These are phyloP conservation scores for Naganishia randhawae DNA, from an alignment of 768 basidiomycete species.

Conservation along the genomic window DNA sequence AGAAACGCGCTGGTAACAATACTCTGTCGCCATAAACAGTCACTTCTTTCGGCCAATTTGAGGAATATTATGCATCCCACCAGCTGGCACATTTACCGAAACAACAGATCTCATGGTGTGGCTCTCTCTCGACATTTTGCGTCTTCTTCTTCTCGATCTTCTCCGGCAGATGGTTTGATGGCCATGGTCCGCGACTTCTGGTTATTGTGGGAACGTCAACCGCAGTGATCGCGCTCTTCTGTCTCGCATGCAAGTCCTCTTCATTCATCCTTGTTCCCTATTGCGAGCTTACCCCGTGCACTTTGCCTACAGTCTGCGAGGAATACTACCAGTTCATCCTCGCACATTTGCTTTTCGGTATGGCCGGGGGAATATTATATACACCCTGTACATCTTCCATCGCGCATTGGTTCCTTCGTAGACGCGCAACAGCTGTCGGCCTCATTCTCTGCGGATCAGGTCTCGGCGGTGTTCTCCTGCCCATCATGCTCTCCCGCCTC, in stretches of 20 bases:
- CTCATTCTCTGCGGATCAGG: conserved; percentile 45
- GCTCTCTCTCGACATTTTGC: conserved; percentile 38
- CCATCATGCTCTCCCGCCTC: conserved; percentile 41
- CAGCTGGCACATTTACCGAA: conserved; percentile 19
- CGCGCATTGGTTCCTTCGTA: conserved; percentile 46
- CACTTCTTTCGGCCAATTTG: conserved; percentile 44
- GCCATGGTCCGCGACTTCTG: conserved; percentile 38
- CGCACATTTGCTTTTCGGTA: conserved; percentile 42
- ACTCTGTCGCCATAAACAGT: conserved; percentile 25
- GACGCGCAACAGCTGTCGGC: conserved; percentile 41
- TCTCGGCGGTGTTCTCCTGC: conserved; percentile 45
- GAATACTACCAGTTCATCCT: conserved; percentile 48
- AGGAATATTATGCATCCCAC: conserved; percentile 36
- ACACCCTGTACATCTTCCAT: conserved; percentile 43
- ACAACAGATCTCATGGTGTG: conserved; percentile 38
- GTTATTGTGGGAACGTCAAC: conserved; percentile 37
- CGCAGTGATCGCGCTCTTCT: conserved; percentile 37
- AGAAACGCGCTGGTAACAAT: too few species aligned
- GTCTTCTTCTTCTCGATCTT: conserved; percentile 39
- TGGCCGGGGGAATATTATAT: conserved; percentile 40
- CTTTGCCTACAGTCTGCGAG: conserved; percentile 37
- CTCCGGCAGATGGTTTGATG: conserved; percentile 43
- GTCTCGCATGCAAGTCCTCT: conserved; percentile 41
- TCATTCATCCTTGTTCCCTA: neutral
- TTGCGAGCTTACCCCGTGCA: neutral